phyloP scores from a whole-genome alignment of 1,139 yeast genomes.

The Casaregolazyma suthepensis region DNA sequence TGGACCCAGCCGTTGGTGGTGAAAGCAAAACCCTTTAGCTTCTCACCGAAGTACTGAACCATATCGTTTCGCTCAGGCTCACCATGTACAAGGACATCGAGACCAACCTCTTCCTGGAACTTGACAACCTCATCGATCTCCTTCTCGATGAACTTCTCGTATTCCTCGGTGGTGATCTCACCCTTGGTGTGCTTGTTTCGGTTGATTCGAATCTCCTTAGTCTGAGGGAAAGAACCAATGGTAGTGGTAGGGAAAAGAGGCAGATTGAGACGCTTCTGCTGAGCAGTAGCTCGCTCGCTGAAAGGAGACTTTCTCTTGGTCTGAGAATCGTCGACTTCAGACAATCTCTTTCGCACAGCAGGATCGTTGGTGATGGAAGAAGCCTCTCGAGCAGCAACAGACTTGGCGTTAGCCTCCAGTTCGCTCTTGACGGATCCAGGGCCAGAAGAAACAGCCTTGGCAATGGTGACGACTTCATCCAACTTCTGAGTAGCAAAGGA shows the following conservation, averaged over 20 bases:
- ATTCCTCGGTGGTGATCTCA: conserved; percentile 86
- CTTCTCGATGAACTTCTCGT: conserved; percentile 92
- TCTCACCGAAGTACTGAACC: conserved; percentile 99
- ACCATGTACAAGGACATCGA: conserved; percentile 98
- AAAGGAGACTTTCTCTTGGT: conserved; percentile 77
- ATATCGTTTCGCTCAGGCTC: conserved; percentile 99
- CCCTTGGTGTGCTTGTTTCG: conserved; percentile 98
- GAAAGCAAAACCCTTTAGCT: conserved; percentile 95
- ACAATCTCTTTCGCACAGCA: conserved; percentile 82
- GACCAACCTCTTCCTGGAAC: conserved; percentile 98
- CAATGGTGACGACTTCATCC: conserved; percentile 80
- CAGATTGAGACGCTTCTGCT: conserved; percentile 85
- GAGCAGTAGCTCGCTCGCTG: conserved; percentile 81
- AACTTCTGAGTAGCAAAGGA: conserved; percentile 97
- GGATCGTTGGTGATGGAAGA: conserved; percentile 89
- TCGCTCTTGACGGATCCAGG: conserved; percentile 60
- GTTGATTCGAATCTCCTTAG: conserved; percentile 96
- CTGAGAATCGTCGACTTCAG: conserved; percentile 66
- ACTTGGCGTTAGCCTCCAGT: conserved; percentile 79
- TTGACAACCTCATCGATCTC: conserved; percentile 93
- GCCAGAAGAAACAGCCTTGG: conserved; percentile 67
- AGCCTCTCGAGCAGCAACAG: conserved; percentile 78
- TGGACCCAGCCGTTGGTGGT: conserved; percentile 99
- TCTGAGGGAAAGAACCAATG: conserved; percentile 99
- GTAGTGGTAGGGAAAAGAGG: conserved; percentile 99